Percentiles rank a stretch among this genome's conserved stretches.
Evolutionary conservation across 306 rosid species (phyloP).

Genomic region (Elaeagnus macrophylla): DNA sequence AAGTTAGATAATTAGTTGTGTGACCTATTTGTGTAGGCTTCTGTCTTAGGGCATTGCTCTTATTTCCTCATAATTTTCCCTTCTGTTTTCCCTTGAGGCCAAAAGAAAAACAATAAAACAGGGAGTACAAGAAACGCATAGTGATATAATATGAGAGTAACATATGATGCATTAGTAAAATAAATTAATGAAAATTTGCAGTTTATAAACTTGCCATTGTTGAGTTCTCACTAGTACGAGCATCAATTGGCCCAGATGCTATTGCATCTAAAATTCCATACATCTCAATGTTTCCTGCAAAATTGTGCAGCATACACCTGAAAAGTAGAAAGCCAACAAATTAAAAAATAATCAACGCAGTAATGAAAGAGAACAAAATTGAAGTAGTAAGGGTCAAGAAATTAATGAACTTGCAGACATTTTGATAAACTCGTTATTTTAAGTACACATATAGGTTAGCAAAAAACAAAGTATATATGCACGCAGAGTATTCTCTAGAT

Average conservation of each 20-base stretch:
- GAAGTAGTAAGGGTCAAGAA: too few species aligned
- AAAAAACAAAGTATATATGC: too few species aligned
- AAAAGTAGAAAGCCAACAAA: slow-evolving; percentile 16
- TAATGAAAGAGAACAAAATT: not conserved
- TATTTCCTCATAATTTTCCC: too few species aligned
- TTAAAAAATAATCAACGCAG: not conserved
- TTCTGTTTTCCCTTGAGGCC: too few species aligned
- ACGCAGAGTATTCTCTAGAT: too few species aligned
- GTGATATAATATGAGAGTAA: slow-evolving; percentile 3
- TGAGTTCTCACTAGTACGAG: slow-evolving; percentile 61
- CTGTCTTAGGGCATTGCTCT: too few species aligned
- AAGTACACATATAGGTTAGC: too few species aligned
- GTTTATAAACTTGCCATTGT: slow-evolving; percentile 57
- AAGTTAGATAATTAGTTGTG: too few species aligned
- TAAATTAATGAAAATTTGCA: slow-evolving; percentile 10
- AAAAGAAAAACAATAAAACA: too few species aligned
- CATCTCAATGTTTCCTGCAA: slow-evolving; percentile 87
- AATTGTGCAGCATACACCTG: slow-evolving; percentile 98
- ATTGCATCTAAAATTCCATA: slow-evolving; percentile 67
- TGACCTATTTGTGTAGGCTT: too few species aligned
- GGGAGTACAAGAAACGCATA: not conserved
- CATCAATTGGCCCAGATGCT: slow-evolving; percentile 83
- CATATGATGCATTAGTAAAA: slow-evolving; percentile 1
- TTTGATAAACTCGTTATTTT: not conserved
- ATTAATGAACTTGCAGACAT: not conserved